Evolutionary conservation across 2,329 filamentous ascomycete species (phyloP).

Genomic region (Pezicula radicicola): DNA sequence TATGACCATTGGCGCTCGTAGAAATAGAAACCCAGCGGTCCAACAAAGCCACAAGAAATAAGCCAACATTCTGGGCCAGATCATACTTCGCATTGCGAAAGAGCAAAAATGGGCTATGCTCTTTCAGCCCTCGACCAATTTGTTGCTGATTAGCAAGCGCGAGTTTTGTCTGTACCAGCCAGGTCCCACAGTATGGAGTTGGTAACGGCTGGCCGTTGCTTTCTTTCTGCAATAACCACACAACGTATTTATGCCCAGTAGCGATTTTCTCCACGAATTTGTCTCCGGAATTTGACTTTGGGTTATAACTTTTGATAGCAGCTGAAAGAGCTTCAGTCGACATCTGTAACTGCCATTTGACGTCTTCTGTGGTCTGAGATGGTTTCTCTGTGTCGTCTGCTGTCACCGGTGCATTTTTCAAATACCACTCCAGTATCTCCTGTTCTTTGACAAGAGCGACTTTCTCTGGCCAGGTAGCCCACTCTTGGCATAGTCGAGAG

Average conservation of each 20-base stretch:
- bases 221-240: conserved; percentile 38
- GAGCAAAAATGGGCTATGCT: conserved; percentile 29
- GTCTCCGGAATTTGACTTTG: conserved; percentile 25
- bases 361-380: background rate
- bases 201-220: conserved; percentile 16
- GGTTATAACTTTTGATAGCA: conserved; percentile 35
- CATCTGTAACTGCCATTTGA: conserved; percentile 1
- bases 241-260: conserved; percentile 39
- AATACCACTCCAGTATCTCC: conserved; percentile 42
- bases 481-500: conserved; percentile 50
- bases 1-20: conserved; percentile 28
- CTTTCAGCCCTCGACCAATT: conserved; percentile 27
- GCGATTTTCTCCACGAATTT: conserved; percentile 46
- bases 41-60: conserved; percentile 30
- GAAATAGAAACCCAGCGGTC: conserved; percentile 31
- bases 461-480: conserved; percentile 55
- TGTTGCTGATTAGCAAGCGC: conserved; percentile 26
- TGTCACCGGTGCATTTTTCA: conserved; percentile 5
- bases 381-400: conserved; percentile 30
- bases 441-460: conserved; percentile 46
- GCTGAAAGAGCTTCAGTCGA: conserved; percentile 29
- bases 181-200: conserved; percentile 28
- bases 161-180: conserved; percentile 29
- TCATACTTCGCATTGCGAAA: conserved; percentile 29
- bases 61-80: conserved; percentile 45